Conservation (phyloP, 2,329 filamentous ascomycete species). For the Epichloe brachyelytri region DNA sequence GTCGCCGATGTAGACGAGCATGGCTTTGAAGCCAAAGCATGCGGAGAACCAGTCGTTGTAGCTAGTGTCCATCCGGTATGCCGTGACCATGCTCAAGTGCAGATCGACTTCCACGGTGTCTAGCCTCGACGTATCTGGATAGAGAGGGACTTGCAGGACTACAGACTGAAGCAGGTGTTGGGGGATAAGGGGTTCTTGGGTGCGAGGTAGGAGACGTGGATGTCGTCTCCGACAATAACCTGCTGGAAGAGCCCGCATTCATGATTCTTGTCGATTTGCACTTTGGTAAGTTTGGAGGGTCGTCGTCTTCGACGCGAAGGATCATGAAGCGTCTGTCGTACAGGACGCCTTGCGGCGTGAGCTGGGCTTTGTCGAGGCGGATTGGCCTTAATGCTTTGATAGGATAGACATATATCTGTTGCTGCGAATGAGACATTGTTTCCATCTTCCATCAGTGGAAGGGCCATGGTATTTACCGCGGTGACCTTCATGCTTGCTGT, state of each 20-base stretch:
- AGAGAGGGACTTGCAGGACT: conserved; percentile 41
- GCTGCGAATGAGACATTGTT: not conserved
- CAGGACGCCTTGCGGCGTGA: conserved; percentile 48
- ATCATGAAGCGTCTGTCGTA: conserved; percentile 63
- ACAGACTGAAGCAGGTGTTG: conserved; percentile 21
- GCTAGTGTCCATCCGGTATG: conserved; percentile 47
- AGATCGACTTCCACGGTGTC: conserved; percentile 40
- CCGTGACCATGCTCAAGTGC: conserved; percentile 43
- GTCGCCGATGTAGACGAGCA: conserved; percentile 52
- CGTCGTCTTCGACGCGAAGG: conserved; percentile 34
- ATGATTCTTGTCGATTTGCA: conserved; percentile 46
- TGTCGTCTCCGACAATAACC: conserved; percentile 28
- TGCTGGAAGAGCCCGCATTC: conserved; percentile 53
- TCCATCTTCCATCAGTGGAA: no score
- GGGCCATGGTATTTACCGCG: not conserved
- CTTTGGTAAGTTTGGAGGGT: conserved; percentile 32
- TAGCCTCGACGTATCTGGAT: conserved; percentile 34
- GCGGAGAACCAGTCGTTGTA: conserved; percentile 56
- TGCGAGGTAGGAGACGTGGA: conserved; percentile 31
- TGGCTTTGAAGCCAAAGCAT: conserved; percentile 48
- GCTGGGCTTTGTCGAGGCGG: conserved; percentile 34
- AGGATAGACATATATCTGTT: conserved; percentile 53
- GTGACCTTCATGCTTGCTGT: not conserved
- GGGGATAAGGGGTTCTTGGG: conserved; percentile 27
- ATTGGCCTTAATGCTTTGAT: conserved; percentile 60